These are phyloP conservation scores for Lotus japonicus DNA, from an alignment of 306 rosid species.

Conservation along the genomic window DNA sequence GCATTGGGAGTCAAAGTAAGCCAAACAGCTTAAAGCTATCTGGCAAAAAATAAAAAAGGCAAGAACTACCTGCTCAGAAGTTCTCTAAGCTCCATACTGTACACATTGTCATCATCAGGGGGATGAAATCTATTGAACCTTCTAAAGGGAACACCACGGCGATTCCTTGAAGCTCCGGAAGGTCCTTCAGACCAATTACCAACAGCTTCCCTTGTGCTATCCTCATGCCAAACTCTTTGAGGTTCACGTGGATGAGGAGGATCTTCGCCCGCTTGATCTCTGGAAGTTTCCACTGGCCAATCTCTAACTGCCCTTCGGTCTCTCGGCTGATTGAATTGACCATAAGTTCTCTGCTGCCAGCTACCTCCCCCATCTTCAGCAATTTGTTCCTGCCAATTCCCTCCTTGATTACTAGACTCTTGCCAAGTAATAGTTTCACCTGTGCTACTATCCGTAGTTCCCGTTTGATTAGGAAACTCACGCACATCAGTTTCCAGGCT, in stretches of 20 bases:
- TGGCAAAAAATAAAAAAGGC: not conserved
- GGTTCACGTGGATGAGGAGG: constrained; percentile 49
- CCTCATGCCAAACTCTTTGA: constrained; percentile 63
- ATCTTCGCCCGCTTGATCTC: constrained; percentile 55
- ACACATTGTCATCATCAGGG: constrained; percentile 95
- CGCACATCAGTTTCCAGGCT: constrained; percentile 40
- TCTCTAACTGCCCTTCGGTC: constrained; percentile 49
- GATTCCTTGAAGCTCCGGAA: constrained; percentile 69
- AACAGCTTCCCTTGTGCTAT: constrained; percentile 59
- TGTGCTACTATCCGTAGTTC: constrained; percentile 43
- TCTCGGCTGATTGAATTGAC: constrained; percentile 60
- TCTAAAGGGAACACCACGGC: constrained; percentile 63
- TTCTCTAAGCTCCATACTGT: constrained; percentile 99
- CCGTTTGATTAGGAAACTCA: constrained; percentile 51
- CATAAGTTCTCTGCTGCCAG: constrained; percentile 61
- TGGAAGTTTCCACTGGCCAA: constrained; percentile 62
- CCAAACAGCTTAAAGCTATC: constrained; percentile 13
- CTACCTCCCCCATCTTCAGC: constrained; percentile 51
- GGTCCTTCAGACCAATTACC: constrained; percentile 84
- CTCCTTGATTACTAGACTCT: constrained; percentile 54
- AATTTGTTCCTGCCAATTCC: constrained; percentile 60
- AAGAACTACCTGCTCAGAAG: constrained; percentile 86
- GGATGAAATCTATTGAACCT: constrained; percentile 90
- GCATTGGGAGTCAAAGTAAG: not conserved
- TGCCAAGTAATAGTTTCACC: constrained; percentile 57